A percentile compares a stretch with the other conserved stretches of the same genome.
Evolutionary conservation across 163 green algal genomes (phyloP).

Genomic region (Botryococcus braunii): DNA sequence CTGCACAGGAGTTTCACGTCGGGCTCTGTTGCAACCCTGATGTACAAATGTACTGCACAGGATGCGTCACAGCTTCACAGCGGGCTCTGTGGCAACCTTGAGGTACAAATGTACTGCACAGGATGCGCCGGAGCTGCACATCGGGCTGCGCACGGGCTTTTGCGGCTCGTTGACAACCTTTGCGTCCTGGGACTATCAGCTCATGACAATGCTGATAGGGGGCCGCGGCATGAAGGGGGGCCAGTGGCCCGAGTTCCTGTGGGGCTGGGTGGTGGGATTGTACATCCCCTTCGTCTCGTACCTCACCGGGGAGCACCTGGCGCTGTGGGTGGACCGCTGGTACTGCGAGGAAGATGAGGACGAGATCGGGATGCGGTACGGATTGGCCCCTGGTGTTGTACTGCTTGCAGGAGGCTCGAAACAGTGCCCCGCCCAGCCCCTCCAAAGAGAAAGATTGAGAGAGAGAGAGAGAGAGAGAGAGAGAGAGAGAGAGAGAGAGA

Average conservation of each 20-base stretch:
- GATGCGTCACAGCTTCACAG: too few species aligned
- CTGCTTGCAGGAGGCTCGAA: too few species aligned
- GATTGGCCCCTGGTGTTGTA: too few species aligned
- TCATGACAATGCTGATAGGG: constrained; percentile 39
- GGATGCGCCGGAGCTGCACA: constrained; percentile 33
- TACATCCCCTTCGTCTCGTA: constrained; percentile 33
- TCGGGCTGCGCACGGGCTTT: constrained; percentile 53
- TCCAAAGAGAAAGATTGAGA: too few species aligned
- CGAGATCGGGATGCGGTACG: too few species aligned
- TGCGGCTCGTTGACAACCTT: constrained; percentile 84
- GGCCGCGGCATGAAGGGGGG: constrained; percentile 12
- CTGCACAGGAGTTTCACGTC: too few species aligned
- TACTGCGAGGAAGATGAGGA: too few species aligned
- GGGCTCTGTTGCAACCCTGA: too few species aligned
- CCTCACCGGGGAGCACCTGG: constrained; percentile 42
- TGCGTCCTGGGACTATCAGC: constrained; percentile 58
- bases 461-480: too few species aligned
- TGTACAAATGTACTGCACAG: too few species aligned
- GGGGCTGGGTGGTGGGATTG: constrained; percentile 37
- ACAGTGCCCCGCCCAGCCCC: too few species aligned
- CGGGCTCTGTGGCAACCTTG: not conserved
- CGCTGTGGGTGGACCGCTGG: constrained; percentile 35
- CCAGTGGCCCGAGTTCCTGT: constrained; percentile 43
- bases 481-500: too few species aligned
- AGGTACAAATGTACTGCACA: not conserved